Percentiles rank a stretch among this genome's conserved stretches.
Conservation (phyloP, 2,329 filamentous ascomycete species). For the Periglandula ipomoeae region DNA sequence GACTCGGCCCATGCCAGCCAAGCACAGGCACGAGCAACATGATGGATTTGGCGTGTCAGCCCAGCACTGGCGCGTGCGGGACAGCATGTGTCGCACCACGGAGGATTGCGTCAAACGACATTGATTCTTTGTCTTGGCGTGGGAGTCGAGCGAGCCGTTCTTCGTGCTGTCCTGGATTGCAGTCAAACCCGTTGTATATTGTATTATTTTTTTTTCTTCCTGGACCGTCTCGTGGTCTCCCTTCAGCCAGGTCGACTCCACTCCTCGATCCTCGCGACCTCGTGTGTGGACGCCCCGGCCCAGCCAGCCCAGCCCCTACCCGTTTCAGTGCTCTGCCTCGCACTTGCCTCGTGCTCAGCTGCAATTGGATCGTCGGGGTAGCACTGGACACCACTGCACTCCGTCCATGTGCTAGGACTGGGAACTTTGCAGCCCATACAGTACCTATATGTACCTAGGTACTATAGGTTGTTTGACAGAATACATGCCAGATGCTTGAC, state of each 20-base stretch:
- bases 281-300: background rate
- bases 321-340: background rate
- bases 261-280: no score
- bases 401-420: no score
- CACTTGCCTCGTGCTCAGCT: background rate
- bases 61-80: background rate
- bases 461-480: no score
- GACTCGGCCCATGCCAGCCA: background rate
- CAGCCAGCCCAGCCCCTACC: background rate
- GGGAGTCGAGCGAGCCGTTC: background rate
- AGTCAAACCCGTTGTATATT: no score
- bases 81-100: background rate
- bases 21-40: background rate
- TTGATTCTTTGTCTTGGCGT: background rate
- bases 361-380: no score
- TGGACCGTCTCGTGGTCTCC: no score
- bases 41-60: slow-evolving; percentile 2
- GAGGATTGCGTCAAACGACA: background rate
- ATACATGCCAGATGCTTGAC: background rate
- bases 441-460: no score
- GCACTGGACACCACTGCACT: no score
- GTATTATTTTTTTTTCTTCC: no score
- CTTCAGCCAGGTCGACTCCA: no score
- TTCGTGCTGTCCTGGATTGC: no score
- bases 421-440: no score